Evolutionary conservation across 208 protist genomes (phyloP).

Genomic region (Leptomonas pyrrhocoris): DNA sequence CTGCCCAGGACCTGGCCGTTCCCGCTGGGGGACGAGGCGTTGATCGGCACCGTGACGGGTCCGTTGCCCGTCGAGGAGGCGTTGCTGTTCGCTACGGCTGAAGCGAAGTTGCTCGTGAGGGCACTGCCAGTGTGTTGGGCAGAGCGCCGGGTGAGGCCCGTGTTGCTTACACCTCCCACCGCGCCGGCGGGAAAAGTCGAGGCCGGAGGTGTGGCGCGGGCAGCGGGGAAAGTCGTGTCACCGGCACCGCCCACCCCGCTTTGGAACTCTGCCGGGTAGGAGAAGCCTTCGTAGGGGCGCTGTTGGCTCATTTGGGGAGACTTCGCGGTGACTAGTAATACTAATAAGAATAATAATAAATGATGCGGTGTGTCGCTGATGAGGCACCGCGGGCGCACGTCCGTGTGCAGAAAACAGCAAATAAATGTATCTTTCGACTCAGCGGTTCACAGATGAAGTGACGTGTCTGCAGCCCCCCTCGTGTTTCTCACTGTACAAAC

Average conservation of each 20-base stretch:
- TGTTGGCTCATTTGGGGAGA: constrained; percentile 28
- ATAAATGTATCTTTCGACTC: no score
- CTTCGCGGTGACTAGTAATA: no score
- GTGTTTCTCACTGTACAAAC: no score
- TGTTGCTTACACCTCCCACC: constrained; percentile 5
- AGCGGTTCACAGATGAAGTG: no score
- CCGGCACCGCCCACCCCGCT: not conserved
- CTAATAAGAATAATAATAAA: no score
- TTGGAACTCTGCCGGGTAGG: constrained; percentile 31
- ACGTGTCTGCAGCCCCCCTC: no score
- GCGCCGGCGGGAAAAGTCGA: not conserved
- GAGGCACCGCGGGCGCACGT: no score
- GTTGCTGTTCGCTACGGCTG: not conserved
- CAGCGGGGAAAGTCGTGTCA: constrained; percentile 20
- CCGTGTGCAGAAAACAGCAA: no score
- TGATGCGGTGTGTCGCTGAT: no score
- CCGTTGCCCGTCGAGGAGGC: constrained; percentile 8
- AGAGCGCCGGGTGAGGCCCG: constrained; percentile 39
- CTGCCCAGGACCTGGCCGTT: constrained; percentile 15
- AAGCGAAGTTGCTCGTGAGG: not conserved
- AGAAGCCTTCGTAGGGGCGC: constrained; percentile 24
- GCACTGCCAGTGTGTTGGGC: constrained; percentile 12
- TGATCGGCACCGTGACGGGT: constrained; percentile 10
- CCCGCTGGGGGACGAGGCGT: constrained; percentile 1
- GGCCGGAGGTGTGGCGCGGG: constrained; percentile 2